These are phyloP conservation scores for Schrenkiella parvula DNA, from an alignment of 345 rosid genomes.

Conservation along the genomic window DNA sequence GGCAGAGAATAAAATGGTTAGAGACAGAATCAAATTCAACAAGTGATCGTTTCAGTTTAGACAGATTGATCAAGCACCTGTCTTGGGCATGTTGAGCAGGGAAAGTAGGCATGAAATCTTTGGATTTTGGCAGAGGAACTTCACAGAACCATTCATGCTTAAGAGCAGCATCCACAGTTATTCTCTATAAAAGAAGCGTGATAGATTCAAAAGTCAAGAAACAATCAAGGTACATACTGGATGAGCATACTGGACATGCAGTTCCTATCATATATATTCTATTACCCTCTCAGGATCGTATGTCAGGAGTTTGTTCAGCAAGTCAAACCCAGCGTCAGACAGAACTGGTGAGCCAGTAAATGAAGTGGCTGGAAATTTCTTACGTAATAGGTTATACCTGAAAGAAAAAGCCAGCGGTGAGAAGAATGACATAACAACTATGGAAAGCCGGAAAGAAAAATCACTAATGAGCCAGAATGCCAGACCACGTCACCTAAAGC, in stretches of 20 bases:
- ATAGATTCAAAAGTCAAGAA: constrained; percentile 20
- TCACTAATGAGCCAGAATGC: constrained; percentile 71
- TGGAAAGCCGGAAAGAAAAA: constrained; percentile 39
- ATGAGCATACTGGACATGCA: constrained; percentile 14
- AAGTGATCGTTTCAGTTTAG: constrained; percentile 2
- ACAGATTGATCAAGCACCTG: constrained; percentile 55
- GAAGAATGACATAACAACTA: constrained; percentile 33
- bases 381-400: constrained; percentile 96
- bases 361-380: constrained; percentile 93
- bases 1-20: constrained; percentile 11
- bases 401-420: constrained; percentile 45
- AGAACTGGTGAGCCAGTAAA: constrained; percentile 97
- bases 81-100: constrained; percentile 99
- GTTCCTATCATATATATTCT: background rate
- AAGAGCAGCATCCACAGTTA: constrained; percentile 89
- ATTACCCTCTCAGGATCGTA: constrained; percentile 97
- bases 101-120: constrained; percentile 99
- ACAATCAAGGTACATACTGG: background rate
- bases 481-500: constrained; percentile 81
- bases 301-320: constrained; percentile 86
- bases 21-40: constrained; percentile 4
- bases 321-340: constrained; percentile 97
- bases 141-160: constrained; percentile 97
- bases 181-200: constrained; percentile 50
- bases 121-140: constrained; percentile 97